Evolutionary conservation across 75 land plant species (phyloP), one percentile per base, ranked within the genome.

Genomic region (Picea glauca): DNA sequence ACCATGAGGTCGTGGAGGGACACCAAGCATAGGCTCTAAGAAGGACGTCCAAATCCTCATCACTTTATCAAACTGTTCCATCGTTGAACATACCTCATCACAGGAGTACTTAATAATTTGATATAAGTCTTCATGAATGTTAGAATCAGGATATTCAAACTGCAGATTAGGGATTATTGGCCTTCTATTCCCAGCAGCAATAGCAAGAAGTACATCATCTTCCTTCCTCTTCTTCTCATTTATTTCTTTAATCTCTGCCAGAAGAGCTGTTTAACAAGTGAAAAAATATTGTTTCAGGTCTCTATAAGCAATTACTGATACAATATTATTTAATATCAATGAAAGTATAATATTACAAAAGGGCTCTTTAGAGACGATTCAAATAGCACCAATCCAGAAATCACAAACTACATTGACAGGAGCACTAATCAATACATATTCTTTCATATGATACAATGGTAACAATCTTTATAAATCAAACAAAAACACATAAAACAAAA

Each of bases 231-330:
- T 91, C 80, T 83, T 92, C 79, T 94, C 96, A 87, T 87, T 89
- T 57, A 93, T 85, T 75, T 97, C 99, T 80, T 91, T 97, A 38
- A 97, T 88, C 78, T 97, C 99, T 62, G 90, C 88, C 75, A 93
- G 70, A 64, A 95, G 72, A 40, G 88, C 96, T 94, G 92, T 43
- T 14, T 59, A 64, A 40, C 26, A 78, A 76, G 38, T 21, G 31
- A 54, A 38, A 2, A 31, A 17, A 72, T 63, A 74, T 26, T 35
- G 20, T 31, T 33, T 62, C 54, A 78, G 23, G 14, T 31, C 58
- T 76, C 38, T 61, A 62, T 8, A 32, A 14, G 54, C 54, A 46
- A 46, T 46, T 46, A 46, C 5, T 46, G 9, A 46, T 46, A 46
- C 54, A 6, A 46, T 6, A 46, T 8, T 46, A 46, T 7, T 46